A percentile compares a stretch with the other conserved stretches of the same genome.
Evolutionary conservation across 2,329 filamentous ascomycete species (phyloP).

Genomic region (Tolypocladium ovalisporum): DNA sequence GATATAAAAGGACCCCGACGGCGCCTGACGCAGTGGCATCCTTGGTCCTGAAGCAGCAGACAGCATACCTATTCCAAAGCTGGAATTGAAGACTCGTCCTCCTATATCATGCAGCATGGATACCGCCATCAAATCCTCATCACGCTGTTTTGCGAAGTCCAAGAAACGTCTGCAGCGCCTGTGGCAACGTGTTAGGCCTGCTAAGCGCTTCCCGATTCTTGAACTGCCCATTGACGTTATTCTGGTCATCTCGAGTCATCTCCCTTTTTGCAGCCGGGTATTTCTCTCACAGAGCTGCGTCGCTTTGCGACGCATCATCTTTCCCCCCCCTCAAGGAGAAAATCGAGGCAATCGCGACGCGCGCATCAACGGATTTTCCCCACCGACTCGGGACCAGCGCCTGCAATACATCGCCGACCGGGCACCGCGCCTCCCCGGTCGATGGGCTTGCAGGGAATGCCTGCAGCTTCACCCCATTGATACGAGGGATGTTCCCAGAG

Average conservation of each 20-base stretch:
- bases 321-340: no score
- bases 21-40: no score
- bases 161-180: not conserved
- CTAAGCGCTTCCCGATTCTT: not conserved
- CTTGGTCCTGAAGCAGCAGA: no score
- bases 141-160: not conserved
- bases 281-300: not conserved
- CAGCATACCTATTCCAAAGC: no score
- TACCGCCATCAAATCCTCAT: no score
- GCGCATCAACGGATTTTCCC: no score
- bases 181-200: not conserved
- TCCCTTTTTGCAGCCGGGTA: not conserved
- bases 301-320: not conserved
- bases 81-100: no score
- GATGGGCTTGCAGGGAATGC: not conserved
- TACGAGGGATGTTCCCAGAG: not conserved
- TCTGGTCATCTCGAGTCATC: not conserved
- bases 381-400: not conserved
- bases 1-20: no score
- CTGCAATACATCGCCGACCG: not conserved
- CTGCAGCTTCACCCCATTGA: not conserved
- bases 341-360: no score
- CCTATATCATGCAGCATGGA: no score
- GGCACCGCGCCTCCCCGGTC: not conserved
- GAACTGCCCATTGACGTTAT: not conserved